Evolutionary conservation across 2,329 filamentous ascomycete genomes (phyloP), one percentile per base, ranked within the genome.

Genomic region (Talaromyces sp.): DNA sequence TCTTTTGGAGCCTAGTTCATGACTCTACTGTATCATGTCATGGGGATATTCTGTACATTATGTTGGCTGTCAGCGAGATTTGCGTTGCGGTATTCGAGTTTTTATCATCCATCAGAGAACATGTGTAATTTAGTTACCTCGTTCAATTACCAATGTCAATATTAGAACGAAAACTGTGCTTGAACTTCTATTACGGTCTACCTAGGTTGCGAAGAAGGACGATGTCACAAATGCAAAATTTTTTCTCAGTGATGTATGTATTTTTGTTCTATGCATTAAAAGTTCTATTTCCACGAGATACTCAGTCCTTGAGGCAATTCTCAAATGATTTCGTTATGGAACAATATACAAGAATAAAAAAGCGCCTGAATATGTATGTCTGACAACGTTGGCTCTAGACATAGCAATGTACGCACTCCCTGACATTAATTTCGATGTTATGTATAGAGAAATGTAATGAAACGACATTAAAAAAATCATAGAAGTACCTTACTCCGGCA

Each of bases 41-140:
- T 47, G 27, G 24, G 37, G 50, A 48, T 24, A 57, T 63, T 60
- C 27, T 64, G 62, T 64, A 60, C 47, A 64, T 54, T 64, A 64
- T 50, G 16, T 52, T 52, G 35, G 33, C 47, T 52, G 45, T 33
- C 47, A 41, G 59, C 59, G 47, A 54, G 41, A 50, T 24, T 65
- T 37, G 61, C 50, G 62, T 41, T 37, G 31, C 47, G 47, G 54
- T 60, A 62, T 58, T 60, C 60, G n/a, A 54, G 14, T 61, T 61
- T 59, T 13, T 22, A 59, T 56, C 68, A 59, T 56, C 68, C 63
- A 62, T 66, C 22, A 41, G n/a, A 56, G 31, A 56, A 56, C 33
- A 39, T 56, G 52, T 56, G 22, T 24, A 37, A 56, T 37, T 7
- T 39, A 22, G n/a, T 24, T 39, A 39, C 3, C 11, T 37, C 19